phyloP scores from a whole-genome alignment of 2,329 filamentous ascomycete species.

The Ophiocordyceps polyrhachis-furcata region DNA sequence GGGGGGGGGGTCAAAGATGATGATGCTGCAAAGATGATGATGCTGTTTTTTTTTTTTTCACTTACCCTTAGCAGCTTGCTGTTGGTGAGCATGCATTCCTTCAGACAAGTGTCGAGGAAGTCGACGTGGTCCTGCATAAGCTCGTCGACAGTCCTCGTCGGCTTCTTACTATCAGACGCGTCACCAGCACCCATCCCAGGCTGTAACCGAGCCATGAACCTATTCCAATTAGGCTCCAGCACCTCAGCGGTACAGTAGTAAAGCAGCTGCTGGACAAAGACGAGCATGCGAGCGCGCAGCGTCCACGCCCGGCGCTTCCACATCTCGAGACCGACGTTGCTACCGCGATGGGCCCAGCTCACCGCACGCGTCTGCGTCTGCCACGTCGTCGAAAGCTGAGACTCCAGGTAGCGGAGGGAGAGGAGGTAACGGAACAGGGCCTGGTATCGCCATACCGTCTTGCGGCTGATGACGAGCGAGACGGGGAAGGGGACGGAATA shows the following conservation, averaged over 20 bases:
- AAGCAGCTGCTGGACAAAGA: conserved; percentile 88
- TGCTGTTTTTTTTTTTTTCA: not conserved
- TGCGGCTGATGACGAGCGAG: conserved; percentile 85
- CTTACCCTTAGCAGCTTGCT: conserved; percentile 74
- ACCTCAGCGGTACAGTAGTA: conserved; percentile 97
- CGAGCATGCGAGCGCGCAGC: conserved; percentile 78
- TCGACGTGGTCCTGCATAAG: conserved; percentile 98
- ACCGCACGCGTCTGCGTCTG: conserved; percentile 67
- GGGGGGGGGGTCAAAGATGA: not conserved
- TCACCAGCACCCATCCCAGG: conserved; percentile 19
- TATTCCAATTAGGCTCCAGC: conserved; percentile 93
- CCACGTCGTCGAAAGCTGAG: conserved; percentile 74
- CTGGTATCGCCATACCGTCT: conserved; percentile 94
- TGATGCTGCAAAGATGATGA: too few species aligned
- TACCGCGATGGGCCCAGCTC: conserved; percentile 68
- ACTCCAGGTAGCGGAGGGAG: conserved; percentile 76
- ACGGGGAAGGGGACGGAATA: conserved; percentile 90
- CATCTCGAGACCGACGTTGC: conserved; percentile 54
- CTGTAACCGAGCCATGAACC: conserved; percentile 72
- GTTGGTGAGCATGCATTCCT: conserved; percentile 98
- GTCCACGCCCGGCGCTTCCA: conserved; percentile 94
- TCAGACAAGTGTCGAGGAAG: conserved; percentile 91
- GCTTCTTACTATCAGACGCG: conserved; percentile 1
- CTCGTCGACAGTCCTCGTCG: conserved; percentile 69
- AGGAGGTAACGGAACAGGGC: conserved; percentile 87